Evolutionary conservation across 441 rosid species (phyloP).

Genomic region (Jatropha podagrica): DNA sequence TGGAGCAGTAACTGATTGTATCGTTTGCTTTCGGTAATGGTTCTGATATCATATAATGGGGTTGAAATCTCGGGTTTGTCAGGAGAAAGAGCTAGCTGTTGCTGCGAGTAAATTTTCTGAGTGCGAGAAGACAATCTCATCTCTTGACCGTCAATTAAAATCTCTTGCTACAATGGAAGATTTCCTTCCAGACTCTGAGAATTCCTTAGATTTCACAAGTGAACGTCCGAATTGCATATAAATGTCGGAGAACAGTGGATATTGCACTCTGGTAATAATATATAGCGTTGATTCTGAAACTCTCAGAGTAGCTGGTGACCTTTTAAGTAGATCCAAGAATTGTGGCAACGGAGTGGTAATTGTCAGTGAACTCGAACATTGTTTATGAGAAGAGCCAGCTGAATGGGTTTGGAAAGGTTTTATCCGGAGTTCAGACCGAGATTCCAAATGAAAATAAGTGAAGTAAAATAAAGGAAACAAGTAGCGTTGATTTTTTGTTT

Average conservation of each 20-base stretch:
- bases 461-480: background rate
- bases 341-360: conserved; percentile 7
- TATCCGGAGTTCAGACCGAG: conserved; percentile 24
- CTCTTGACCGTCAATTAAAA: conserved; percentile 60
- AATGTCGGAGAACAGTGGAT: conserved; percentile 18
- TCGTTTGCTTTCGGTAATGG: background rate
- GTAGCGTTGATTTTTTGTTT: background rate
- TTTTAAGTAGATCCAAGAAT: conserved; percentile 9
- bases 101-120: conserved; percentile 76
- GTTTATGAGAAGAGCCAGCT: conserved; percentile 24
- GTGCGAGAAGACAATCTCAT: conserved; percentile 84
- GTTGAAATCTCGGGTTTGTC: conserved; percentile 22
- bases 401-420: conserved; percentile 25
- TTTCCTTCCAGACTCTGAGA: conserved; percentile 44
- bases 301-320: conserved; percentile 14
- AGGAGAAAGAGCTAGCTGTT: conserved; percentile 71
- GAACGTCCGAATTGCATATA: conserved; percentile 23
- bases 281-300: conserved; percentile 16
- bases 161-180: conserved; percentile 68
- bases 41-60: background rate
- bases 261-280: conserved; percentile 22
- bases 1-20: background rate
- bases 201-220: conserved; percentile 19
- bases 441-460: conserved; percentile 14
- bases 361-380: background rate